phyloP scores from a whole-genome alignment of 768 basidiomycete species.

The Tulasnella sp. region DNA sequence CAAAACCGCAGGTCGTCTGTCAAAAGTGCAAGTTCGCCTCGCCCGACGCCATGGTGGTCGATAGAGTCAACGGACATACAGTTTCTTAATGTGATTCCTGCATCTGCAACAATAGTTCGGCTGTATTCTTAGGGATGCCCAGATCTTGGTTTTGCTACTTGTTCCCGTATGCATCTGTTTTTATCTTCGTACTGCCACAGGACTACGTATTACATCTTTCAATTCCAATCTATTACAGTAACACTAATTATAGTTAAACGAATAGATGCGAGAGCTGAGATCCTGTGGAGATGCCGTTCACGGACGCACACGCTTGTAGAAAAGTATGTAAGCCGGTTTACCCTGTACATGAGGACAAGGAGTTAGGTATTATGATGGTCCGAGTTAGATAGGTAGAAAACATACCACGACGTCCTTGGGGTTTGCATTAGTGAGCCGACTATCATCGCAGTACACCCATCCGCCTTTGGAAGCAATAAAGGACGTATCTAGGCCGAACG shows the following conservation, averaged over 20 bases:
- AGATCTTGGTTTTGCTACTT: too few relatives aligned
- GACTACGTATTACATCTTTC: too few relatives aligned
- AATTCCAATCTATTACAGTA: too few relatives aligned
- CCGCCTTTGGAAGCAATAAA: slow-evolving; percentile 76
- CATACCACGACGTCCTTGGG: slow-evolving; percentile 75
- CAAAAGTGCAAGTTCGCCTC: slow-evolving; percentile 35
- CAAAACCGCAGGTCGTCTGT: slow-evolving; percentile 23
- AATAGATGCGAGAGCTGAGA: too few relatives aligned
- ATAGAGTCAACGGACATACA: background rate
- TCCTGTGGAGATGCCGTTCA: too few relatives aligned
- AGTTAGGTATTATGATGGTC: background rate
- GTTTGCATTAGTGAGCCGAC: slow-evolving; percentile 63
- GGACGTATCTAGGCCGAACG: slow-evolving; percentile 61
- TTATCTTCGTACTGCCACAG: too few relatives aligned
- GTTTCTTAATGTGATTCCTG: too few relatives aligned
- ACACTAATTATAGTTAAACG: too few relatives aligned
- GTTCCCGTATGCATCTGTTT: too few relatives aligned
- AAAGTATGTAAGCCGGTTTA: slow-evolving; percentile 26
- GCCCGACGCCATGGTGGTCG: background rate
- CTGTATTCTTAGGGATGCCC: too few relatives aligned
- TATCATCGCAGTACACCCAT: slow-evolving; percentile 93
- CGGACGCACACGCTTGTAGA: slow-evolving; percentile 20
- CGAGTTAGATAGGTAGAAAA: slow-evolving; percentile 16
- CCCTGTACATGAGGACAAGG: slow-evolving; percentile 14
- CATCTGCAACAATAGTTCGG: too few relatives aligned